Conservation (phyloP, 352 stramenopile species). For the Elongisporangium senticosum region DNA sequence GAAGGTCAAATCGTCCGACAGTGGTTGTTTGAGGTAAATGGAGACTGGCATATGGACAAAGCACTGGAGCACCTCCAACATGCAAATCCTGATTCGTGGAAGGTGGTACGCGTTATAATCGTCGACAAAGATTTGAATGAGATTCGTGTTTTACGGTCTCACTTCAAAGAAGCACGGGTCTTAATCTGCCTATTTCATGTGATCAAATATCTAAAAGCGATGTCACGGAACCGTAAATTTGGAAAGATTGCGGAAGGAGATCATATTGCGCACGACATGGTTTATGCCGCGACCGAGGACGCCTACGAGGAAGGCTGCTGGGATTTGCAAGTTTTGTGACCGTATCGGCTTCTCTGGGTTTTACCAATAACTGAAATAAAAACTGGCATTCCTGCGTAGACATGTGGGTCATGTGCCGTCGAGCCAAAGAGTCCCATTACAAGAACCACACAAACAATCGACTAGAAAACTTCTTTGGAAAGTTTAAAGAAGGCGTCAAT, state of each 20-base stretch:
- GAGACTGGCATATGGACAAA: conserved; percentile 12
- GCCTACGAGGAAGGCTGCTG: conserved; percentile 2
- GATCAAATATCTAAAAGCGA: conserved; percentile 11
- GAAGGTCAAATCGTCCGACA: conserved; percentile 8
- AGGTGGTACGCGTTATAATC: conserved; percentile 10
- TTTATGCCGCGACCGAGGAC: conserved; percentile 5
- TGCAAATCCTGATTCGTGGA: background rate
- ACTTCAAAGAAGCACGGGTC: conserved; percentile 7
- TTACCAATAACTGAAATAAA: conserved; percentile 12
- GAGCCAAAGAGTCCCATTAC: conserved; percentile 15
- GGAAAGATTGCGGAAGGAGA: conserved; percentile 11
- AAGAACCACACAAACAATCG: conserved; percentile 26
- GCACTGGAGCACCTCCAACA: conserved; percentile 7
- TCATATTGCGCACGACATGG: conserved; percentile 13
- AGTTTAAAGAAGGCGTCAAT: conserved; percentile 14
- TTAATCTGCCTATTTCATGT: conserved; percentile 19
- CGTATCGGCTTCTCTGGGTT: conserved; percentile 3
- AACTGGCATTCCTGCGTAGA: conserved; percentile 20
- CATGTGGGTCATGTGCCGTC: conserved; percentile 15
- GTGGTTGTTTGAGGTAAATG: conserved; percentile 6
- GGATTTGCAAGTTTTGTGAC: conserved; percentile 2
- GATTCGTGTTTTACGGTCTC: conserved; percentile 5
- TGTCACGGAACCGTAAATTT: conserved; percentile 4
- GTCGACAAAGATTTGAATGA: conserved; percentile 18
- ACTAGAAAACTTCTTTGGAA: conserved; percentile 21